Percentiles rank a stretch among this genome's conserved stretches.
Evolutionary conservation across 2,329 filamentous ascomycete genomes (phyloP).

Genomic region (Emergomyces pasteurianus): DNA sequence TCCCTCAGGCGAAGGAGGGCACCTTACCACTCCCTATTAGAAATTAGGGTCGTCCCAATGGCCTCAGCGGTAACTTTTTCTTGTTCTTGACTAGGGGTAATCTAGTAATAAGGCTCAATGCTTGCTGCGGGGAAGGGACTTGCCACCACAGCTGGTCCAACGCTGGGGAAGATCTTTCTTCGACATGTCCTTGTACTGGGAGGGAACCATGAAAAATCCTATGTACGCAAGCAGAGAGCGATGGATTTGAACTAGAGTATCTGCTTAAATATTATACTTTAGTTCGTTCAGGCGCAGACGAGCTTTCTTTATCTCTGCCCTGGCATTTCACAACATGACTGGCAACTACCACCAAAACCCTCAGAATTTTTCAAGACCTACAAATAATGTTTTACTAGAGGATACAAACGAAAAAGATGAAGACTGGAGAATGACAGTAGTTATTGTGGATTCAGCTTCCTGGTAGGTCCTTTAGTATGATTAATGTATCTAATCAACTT

Average conservation of each 20-base stretch:
- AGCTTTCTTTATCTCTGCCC: conserved; percentile 41
- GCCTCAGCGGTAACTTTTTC: conserved; percentile 31
- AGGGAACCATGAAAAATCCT: conserved; percentile 27
- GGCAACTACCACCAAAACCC: conserved; percentile 36
- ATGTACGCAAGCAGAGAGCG: conserved; percentile 24
- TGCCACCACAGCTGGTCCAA: conserved; percentile 34
- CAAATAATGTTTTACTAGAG: conserved; percentile 26
- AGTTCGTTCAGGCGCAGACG: conserved; percentile 42
- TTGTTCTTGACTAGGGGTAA: background rate
- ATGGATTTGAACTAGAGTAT: conserved; percentile 35
- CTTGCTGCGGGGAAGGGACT: conserved; percentile 37
- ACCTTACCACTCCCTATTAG: conserved; percentile 38
- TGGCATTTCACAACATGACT: conserved; percentile 40
- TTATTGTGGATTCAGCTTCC: no score
- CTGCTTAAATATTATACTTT: conserved; percentile 43
- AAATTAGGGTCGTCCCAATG: conserved; percentile 40
- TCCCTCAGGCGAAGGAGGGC: conserved; percentile 34
- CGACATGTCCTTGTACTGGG: conserved; percentile 6
- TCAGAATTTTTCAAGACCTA: conserved; percentile 40
- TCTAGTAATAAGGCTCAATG: conserved; percentile 22
- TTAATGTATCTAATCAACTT: background rate
- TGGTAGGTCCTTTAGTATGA: no score
- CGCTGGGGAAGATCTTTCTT: conserved; percentile 7
- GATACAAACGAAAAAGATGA: conserved; percentile 22
- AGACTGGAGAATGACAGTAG: conserved; percentile 5